Evolutionary conservation across 179 eudicot species (phyloP), one percentile per base, ranked within the genome.

Genomic region (Nepenthes alata): DNA sequence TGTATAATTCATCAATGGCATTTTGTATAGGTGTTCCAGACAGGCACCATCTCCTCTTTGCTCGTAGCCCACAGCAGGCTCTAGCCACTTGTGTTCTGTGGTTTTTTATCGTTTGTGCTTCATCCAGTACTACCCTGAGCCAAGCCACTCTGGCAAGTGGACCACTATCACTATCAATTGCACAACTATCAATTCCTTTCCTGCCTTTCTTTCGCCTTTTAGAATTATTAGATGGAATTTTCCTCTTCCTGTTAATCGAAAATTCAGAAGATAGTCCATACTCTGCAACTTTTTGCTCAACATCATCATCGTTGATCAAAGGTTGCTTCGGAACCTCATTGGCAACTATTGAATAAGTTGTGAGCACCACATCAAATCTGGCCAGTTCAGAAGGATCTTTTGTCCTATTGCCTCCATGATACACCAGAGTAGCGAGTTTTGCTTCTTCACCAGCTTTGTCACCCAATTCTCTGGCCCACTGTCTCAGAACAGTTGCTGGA

Each of bases 11-110:
- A 78, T 94, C 99, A 59, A 94, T 70, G 13, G 96, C 73, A 81
- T 94, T 94, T 67, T 94, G 99, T 75, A 94, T 90, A 2, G 99
- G 99, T 11, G 99, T 94, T 69, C 99, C 97, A 69, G 99, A 94
- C 77, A 90, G 81, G 76, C 99, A 94, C 99, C 99, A 94, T 66
- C 99, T 78, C 58, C 78, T 78, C 71, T 94, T 94, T n/a, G 99
- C 99, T 76, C 95, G 77, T 63, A 94, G 84, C 64, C 99, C 95
- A 72, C 95, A 94, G 75, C 99, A 94, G 12, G 99, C 88, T 81
- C 96, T 81, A 73, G 99, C 94, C 36, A 87, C 83, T 75, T 75
- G 95, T 37, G 99, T 94, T 77, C 97, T 87, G 72, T 87, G 94
- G 68, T 94, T 94, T 53, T 94, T 94, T 53, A 90, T 94, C 13